Base-by-base conservation (phyloP, 2,329 filamentous ascomycete species). In the Anisogramma anomala region DNA sequence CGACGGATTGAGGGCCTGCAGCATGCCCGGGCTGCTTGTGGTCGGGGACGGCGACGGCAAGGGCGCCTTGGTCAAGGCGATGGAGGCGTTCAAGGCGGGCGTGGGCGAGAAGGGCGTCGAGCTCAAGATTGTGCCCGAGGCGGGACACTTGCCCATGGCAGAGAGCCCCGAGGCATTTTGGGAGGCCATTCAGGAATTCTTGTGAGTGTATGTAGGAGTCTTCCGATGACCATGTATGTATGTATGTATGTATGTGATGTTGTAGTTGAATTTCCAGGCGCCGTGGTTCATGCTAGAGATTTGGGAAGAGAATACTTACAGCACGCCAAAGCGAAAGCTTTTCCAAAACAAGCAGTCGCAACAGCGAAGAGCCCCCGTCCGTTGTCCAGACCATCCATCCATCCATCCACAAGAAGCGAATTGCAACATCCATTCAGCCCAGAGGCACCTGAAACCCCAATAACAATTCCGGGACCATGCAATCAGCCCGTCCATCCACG, bases 61-160 rank as follows among this genome's bases (percentile, higher is more conserved):
- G 50, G 73, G 72, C 1, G 80, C 82, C 1, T 55, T 94, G 39
- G 83, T 84, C 0, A 78, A 79, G 63, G 82, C 80, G 3, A 93
- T 94, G 84, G 77, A 80, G 40, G 77, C 77, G 11, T 85, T 88
- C 70, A 75, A 69, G 41, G 67, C 60, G 0, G 56, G 64, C 14
- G 57, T 85, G 31, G 79, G 80, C 0, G 58, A 64, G 8, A 56
- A 59, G 0, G 74, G 71, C 0, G 71, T 70, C 0, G 68, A 74
- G 44, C 69, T 87, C 49, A 75, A 71, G 55, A 59, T 82, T 43
- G 72, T 93, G 8, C 73, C 82, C 0, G 64, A 70, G 7, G 77
- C 84, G 0, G 86, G 86, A 0, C 86, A 94, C 64, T 60, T 94
- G 53, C 86, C 86, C 0, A 93, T 93, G 84, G 78, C 78, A 35